Evolutionary conservation across 805 yeast genomes (phyloP), one percentile per base, ranked within the genome.

Genomic region (Yarrowia bubula): DNA sequence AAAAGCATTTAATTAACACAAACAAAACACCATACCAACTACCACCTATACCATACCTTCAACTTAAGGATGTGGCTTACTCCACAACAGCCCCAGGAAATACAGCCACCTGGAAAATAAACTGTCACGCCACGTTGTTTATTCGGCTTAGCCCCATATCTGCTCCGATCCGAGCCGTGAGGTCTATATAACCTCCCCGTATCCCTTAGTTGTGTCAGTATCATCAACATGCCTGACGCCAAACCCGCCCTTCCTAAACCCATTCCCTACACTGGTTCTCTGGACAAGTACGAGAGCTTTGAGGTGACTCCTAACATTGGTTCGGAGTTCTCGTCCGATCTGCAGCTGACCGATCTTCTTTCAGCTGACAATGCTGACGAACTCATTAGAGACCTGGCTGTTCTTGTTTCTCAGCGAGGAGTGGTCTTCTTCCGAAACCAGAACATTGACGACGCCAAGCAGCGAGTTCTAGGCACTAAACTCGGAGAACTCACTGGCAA

Each of bases 361-460:
- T 47, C 68, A 22, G 71, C 72, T 58, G 50, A 43, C 9, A 58
- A 58, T 15, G 50, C 64, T 7, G 74, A 74, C n/a, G 69, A 67
- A 33, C 70, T 71, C 22, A 65, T 72, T 11, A 68, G 80, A 67
- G 84, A 82, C 67, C 74, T 82, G 68, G 85, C 85, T 7, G 70
- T 80, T 22, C 70, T 80, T 33, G 71, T 81, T 11, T 78, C 84
- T 8, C 82, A 80, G 71, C 76, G 84, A 68, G 81, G 80, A 33
- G 84, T 82, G 37, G 84, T 82, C 10, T 81, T 82, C 70, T 81
- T 82, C 78, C 74, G 81, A 67, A 76, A 80, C 69, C 85, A 71
- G 47, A 80, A 81, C 50, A 61, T 74, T 31, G 67, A 68, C 18
- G 69, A 68, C 31, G 71, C 68, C 38, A 67, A 70, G 67, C 76